Evolutionary conservation across 2,329 filamentous ascomycete species (phyloP).

Genomic region (Aspergillus glaucus): DNA sequence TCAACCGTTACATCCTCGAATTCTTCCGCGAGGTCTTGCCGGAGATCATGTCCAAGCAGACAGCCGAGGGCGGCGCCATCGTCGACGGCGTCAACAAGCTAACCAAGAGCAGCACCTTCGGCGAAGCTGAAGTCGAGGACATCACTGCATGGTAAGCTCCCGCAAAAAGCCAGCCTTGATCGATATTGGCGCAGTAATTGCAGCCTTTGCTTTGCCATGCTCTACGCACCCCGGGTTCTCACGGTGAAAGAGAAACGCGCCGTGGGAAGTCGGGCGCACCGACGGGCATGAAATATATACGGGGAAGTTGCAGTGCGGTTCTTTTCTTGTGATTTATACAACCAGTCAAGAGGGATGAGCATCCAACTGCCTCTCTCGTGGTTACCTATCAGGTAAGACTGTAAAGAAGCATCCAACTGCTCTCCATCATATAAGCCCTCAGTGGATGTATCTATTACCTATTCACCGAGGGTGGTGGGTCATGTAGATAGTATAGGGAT

Average conservation of each 20-base stretch:
- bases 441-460: background rate
- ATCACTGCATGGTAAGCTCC: constrained; percentile 78
- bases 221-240: constrained; percentile 8
- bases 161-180: background rate
- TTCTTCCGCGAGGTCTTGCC: constrained; percentile 79
- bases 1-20: constrained; percentile 76
- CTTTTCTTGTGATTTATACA: constrained; percentile 27
- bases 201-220: constrained; percentile 15
- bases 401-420: constrained; percentile 40
- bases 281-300: constrained; percentile 4
- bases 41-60: constrained; percentile 72
- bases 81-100: constrained; percentile 55
- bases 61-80: constrained; percentile 40
- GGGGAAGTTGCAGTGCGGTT: constrained; percentile 29
- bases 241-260: constrained; percentile 12
- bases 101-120: constrained; percentile 85
- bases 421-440: constrained; percentile 25
- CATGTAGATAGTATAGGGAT: background rate
- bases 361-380: constrained; percentile 36
- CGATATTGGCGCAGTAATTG: constrained; percentile 23
- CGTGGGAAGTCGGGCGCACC: constrained; percentile 6
- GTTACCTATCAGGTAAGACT: constrained; percentile 27
- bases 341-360: constrained; percentile 35
- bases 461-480: constrained; percentile 15
- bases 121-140: constrained; percentile 91